Percentiles rank a stretch among this genome's conserved stretches.
Evolutionary conservation across 2,329 filamentous ascomycete genomes (phyloP).

Genomic region (Xylariaceae sp.): DNA sequence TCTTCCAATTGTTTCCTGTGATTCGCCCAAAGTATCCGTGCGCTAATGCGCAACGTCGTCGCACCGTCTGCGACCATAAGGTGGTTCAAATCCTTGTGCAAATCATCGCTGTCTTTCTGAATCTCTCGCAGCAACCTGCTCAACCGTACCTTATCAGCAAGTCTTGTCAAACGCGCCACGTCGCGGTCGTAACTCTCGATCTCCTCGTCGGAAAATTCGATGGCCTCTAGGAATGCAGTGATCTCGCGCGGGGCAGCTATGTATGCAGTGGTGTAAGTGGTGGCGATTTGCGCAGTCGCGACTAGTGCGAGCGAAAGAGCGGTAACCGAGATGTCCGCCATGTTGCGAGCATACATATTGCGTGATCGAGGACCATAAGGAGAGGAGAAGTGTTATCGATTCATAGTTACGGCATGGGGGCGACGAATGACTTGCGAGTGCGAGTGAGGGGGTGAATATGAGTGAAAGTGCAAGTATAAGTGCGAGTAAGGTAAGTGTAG

Average conservation of each 20-base stretch:
- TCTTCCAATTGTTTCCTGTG: conserved; percentile 59
- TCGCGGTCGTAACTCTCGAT: conserved; percentile 67
- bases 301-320: conserved; percentile 59
- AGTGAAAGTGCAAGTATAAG: background rate
- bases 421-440: conserved; percentile 5
- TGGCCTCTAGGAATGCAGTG: conserved; percentile 58
- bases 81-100: conserved; percentile 61
- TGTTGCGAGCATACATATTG: conserved; percentile 34
- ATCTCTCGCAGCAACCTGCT: conserved; percentile 63
- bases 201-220: conserved; percentile 65
- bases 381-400: conserved; percentile 14
- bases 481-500: no score
- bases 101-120: conserved; percentile 60
- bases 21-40: conserved; percentile 61
- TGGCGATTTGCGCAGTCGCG: conserved; percentile 55
- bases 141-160: conserved; percentile 66
- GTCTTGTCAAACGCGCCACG: conserved; percentile 57
- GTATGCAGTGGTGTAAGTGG: conserved; percentile 59
- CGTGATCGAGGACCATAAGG: conserved; percentile 27
- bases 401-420: conserved; percentile 17
- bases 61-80: conserved; percentile 52
- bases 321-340: conserved; percentile 56
- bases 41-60: conserved; percentile 48
- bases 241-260: conserved; percentile 61
- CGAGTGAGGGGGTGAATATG: conserved; percentile 1